Evolutionary conservation across 2,329 filamentous ascomycete species (phyloP), one percentile per base, ranked within the genome.

Genomic region (Alternaria sp.): DNA sequence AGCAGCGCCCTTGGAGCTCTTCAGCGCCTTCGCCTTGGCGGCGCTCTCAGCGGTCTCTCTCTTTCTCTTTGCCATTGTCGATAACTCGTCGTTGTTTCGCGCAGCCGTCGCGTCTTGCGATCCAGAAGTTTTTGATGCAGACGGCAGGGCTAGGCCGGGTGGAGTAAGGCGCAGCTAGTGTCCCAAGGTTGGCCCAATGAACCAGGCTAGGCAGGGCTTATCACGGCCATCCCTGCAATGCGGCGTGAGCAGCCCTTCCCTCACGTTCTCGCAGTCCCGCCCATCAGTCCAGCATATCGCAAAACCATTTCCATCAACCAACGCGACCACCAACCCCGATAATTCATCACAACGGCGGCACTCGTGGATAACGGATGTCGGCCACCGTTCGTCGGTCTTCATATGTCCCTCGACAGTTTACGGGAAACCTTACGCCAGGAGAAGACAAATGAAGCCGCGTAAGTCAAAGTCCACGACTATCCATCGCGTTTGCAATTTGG

Each of bases 281-380:
- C 69, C 74, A 72, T 72, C 75, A 70, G 66, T 65, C 64, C 70
- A 64, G 68, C 61, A 70, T 72, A 73, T 71, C 64, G 68, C 63
- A 67, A 64, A 71, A 66, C 68, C 72, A 69, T 70, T 67, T 73
- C 57, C 77, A 79, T 79, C 76, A 79, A 76, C 75, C 59, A 67
- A 68, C 69, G 70, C 71, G 68, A 66, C 62, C 67, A 59, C 66
- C 61, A 71, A 71, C 59, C 60, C 66, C 66, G 56, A 65, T 68
- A 79, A 78, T 74, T 70, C 76, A 77, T 77, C 78, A 80, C 71
- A 69, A 75, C 77, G 78, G 77, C 78, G 75, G 71, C 78, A 75
- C 75, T 77, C 73, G 77, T 79, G 79, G 79, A 81, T 79, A 79
- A 82, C 83, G 80, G 82, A 84, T 84, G 82, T 82, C 77, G 81